Base-by-base conservation (phyloP, 352 stramenopile species). In the Phytophthora palmivora region DNA sequence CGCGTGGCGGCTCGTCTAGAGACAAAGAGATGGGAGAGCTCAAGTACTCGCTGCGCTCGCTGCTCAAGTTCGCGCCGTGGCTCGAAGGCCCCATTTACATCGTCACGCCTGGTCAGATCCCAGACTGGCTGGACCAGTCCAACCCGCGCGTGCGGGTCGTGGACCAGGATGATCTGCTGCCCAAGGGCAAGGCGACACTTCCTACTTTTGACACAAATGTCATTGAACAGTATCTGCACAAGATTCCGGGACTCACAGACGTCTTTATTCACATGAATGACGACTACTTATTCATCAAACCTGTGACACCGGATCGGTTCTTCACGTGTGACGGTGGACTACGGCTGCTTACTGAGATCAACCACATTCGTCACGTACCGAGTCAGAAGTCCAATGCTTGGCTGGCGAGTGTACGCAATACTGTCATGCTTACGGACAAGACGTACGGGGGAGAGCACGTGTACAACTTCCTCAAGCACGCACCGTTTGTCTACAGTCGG, bases 251-350 rank as follows among this genome's bases (percentile, higher is more conserved):
- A 0, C 74, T 96, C 41, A 91, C 88, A 28, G 88, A 96, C 59
- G 74, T 91, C 41, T 96, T 91, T 62, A 95, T 96, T 70, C 88
- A 96, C 54, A 84, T 96, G 67, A 96, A 96, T 70, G 88, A 96
- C 70, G 88, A 96, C 74, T 96, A 95, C 72, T 78, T 96, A 68
- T 96, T 96, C 66, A 87, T 88, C 30, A 90, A 92, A 46, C 82
- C 82, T 16, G 76, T 96, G 33, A 75, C 72, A 33, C 88, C 88
- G 12, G 74, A 93, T 36, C 81, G 89, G 21, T 87, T 96, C 51
- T 96, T 96, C 74, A 89, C 88, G 26, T 96, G 86, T 45, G 84
- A 93, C 24, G 86, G 86, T 16, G 86, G 84, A 1, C 41, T 94
- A 33, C 78, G 72, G 6, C 77, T 92, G 33, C 67, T 92, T n/a